Evolutionary conservation across 1,139 yeast species (phyloP).

Genomic region (Lodderomyces jiufengensis): DNA sequence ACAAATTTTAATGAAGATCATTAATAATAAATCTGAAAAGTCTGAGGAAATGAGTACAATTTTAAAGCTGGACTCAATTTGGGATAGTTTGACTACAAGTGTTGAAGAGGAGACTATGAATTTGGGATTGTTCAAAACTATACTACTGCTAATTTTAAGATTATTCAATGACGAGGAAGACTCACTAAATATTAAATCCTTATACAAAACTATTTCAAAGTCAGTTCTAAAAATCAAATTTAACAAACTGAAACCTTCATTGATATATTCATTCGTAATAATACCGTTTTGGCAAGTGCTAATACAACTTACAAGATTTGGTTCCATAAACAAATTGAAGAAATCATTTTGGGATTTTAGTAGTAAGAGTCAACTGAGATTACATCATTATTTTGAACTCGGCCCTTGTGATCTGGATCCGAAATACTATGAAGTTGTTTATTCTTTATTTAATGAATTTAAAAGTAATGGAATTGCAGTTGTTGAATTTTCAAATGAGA

Average conservation of each 20-base stretch:
- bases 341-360: conserved; percentile 53
- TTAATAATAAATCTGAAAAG: conserved; percentile 9
- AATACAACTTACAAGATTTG: conserved; percentile 36
- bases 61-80: conserved; percentile 37
- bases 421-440: conserved; percentile 35
- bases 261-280: conserved; percentile 43
- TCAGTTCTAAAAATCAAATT: conserved; percentile 52
- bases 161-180: conserved; percentile 12
- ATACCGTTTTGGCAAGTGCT: conserved; percentile 50
- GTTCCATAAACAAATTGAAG: conserved; percentile 26
- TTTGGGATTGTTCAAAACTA: conserved; percentile 44
- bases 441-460: conserved; percentile 1
- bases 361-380: conserved; percentile 27
- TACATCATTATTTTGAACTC: conserved; percentile 43
- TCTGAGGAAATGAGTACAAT: conserved; percentile 24
- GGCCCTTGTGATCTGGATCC: conserved; percentile 56
- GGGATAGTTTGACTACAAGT: conserved; percentile 37
- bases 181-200: conserved; percentile 1
- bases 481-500: conserved; percentile 9
- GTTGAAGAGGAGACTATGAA: conserved; percentile 29
- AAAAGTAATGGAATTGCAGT: conserved; percentile 3
- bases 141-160: conserved; percentile 32
- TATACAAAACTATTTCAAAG: conserved; percentile 47
- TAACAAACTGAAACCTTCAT: conserved; percentile 18
- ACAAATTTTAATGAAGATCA: conserved; percentile 44